These are phyloP conservation scores for Paramecium caudatum DNA, from an alignment of 73 alveolate genomes.

Conservation along the genomic window DNA sequence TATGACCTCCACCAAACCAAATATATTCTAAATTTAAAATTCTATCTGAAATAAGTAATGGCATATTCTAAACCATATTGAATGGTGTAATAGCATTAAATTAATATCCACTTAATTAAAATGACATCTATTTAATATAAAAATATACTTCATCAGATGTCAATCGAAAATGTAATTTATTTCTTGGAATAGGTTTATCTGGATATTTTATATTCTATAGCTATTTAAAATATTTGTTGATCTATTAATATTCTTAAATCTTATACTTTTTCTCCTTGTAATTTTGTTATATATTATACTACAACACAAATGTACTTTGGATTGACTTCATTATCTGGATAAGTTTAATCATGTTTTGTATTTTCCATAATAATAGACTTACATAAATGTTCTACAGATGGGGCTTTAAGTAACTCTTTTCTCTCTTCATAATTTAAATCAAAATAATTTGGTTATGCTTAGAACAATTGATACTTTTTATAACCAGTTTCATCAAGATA, in stretches of 20 bases:
- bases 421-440: constrained; percentile 55
- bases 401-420: constrained; percentile 50
- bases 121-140: not conserved
- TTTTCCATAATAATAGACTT: constrained; percentile 55
- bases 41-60: constrained; percentile 61
- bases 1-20: constrained; percentile 76
- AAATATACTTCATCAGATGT: constrained; percentile 53
- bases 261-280: constrained; percentile 60
- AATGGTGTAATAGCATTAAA: constrained; percentile 74
- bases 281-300: constrained; percentile 49
- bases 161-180: constrained; percentile 69
- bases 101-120: constrained; percentile 53
- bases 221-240: constrained; percentile 44
- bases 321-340: not conserved
- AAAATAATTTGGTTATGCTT: constrained; percentile 55
- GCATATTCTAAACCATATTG: constrained; percentile 31
- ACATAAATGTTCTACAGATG: constrained; percentile 67
- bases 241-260: constrained; percentile 8
- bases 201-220: constrained; percentile 43
- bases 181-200: constrained; percentile 40
- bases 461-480: constrained; percentile 30
- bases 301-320: constrained; percentile 70
- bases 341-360: constrained; percentile 28
- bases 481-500: constrained; percentile 5
- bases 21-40: constrained; percentile 49